Evolutionary conservation across 768 basidiomycete species (phyloP), one percentile per base, ranked within the genome.

Genomic region (Leccinum obscurum): DNA sequence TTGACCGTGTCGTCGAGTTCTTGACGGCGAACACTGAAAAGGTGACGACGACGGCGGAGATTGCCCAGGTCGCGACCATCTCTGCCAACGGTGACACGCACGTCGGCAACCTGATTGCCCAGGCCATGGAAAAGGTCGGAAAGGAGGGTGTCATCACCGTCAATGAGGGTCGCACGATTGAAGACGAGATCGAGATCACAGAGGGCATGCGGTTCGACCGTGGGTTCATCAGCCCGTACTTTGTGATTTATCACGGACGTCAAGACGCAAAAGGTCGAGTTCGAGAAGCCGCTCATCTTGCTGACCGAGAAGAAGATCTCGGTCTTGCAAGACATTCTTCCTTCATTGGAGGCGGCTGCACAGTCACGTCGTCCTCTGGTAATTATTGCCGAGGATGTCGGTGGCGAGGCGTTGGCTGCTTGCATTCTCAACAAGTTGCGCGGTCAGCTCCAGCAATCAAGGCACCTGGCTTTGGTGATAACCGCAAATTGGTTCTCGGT

Each of bases 121-220:
- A 93, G 72, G 96, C 96, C 2, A 99, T 98, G 96, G 96, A 98
- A 79, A 97, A 97, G 77, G 96, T 98, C 61, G 96, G 96, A 72
- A 97, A 96, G 81, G 96, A 99, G 78, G 96, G 96, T 74, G 96
- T 98, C 72, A 98, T 99, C 81, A 98, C 96, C 54, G 95, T 99
- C 75, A 99, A 98, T 82, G 96, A 99, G 76, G 96, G 96, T 46
- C 88, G 90, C 67, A 98, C 96, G 6, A 97, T 95, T 65, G 95
- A 98, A 68, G 96, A 99, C 72, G 95, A 97, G 77, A 98, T 98
- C 72, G 96, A 99, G 75, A 95, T 99, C 71, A 98, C 96, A 24
- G 96, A 99, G 79, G 96, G 96, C 76, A 99, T 99, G 96, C 88
- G 95, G 70, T 98, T 99, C 79, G 96, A 99, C 84, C 91, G 96